Percentiles rank a stretch among this genome's conserved stretches.
Conservation (phyloP, 1,284 basidiomycete species). For the Ceratobasidium sp. region DNA sequence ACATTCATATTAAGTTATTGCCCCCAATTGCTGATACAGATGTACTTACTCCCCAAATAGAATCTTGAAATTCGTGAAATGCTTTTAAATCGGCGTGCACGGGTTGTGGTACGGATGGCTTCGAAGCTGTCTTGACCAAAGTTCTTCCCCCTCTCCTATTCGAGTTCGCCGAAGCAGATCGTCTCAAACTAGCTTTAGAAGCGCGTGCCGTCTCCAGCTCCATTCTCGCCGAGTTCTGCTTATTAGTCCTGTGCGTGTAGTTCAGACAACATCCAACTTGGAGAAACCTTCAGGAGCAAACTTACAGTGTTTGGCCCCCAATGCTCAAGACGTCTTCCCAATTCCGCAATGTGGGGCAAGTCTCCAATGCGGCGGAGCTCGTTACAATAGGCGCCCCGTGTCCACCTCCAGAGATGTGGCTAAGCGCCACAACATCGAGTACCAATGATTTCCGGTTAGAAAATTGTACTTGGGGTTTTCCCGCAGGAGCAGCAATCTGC, state of each 20-base stretch:
- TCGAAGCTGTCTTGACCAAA: conserved; percentile 29
- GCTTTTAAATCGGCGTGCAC: conserved; percentile 24
- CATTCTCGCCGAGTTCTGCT: not conserved
- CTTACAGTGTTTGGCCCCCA: conserved; percentile 41
- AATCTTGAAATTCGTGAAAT: conserved; percentile 31
- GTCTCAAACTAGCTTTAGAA: conserved; percentile 18
- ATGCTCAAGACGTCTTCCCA: conserved; percentile 19
- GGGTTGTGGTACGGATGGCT: conserved; percentile 1
- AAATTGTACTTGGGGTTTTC: conserved; percentile 4
- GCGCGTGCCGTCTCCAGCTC: not conserved
- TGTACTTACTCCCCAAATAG: conserved; percentile 28
- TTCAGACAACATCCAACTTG: conserved; percentile 3
- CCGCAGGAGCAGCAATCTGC: conserved; percentile 1
- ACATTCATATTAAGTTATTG: not conserved
- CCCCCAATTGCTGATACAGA: not conserved
- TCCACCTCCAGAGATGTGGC: conserved; percentile 39
- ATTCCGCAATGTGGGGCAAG: not conserved
- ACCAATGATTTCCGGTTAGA: conserved; percentile 14
- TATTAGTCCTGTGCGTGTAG: conserved; percentile 13
- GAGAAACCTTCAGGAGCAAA: not conserved
- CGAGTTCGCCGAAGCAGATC: conserved; percentile 26
- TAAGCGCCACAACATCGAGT: conserved; percentile 29
- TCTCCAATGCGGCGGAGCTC: conserved; percentile 15
- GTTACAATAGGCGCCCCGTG: conserved; percentile 24
- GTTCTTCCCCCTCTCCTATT: conserved; percentile 6